Base-by-base conservation (phyloP, 2,329 filamentous ascomycete genomes). In the Beauveria medogensis region DNA sequence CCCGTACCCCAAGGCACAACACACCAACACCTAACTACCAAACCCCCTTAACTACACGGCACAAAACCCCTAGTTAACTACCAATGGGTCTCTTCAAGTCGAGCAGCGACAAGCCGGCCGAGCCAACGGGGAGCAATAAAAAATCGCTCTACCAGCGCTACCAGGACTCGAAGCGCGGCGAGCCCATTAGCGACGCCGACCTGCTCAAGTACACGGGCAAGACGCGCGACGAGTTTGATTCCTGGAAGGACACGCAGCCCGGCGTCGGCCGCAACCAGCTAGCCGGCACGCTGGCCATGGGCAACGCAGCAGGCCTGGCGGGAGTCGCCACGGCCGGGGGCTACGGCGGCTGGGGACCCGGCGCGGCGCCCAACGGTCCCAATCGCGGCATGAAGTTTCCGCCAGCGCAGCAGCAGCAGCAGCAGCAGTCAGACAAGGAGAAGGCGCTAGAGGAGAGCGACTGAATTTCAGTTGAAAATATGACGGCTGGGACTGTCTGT, bases 171-270 rank as follows among this genome's bases (percentile, higher is more conserved):
- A 75, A 74, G 64, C 67, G 65, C 43, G 65, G 68, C 51, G 56
- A 61, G 12, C 65, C 67, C 24, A 69, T 74, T 51, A 73, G 69
- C 63, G 74, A 77, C 61, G 73, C 74, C 12, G 75, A 76, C 63
- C 64, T 78, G 30, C 55, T 69, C 30, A 76, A 75, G 63, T 75
- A 76, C 69, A 77, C 75, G 40, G 75, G 76, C 65, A 77, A 71
- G 65, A 65, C 66, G 26, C 66, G 65, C 16, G 66, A 54, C 0
- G 63, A 71, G 62, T 64, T 72, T n/a, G 60, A 65, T 24, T 62
- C 64, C 2, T 71, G 41, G 48, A 59, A 59, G 50, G 72, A 71
- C 26, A 67, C 66, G 4, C 66, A 69, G 28, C 74, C 76, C 1
- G 75, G 74, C 18, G 75, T 78, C 5, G 76, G 69, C 41, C 72